Conservation (phyloP, 345 rosid genomes). For the Cochlearia excelsa region DNA sequence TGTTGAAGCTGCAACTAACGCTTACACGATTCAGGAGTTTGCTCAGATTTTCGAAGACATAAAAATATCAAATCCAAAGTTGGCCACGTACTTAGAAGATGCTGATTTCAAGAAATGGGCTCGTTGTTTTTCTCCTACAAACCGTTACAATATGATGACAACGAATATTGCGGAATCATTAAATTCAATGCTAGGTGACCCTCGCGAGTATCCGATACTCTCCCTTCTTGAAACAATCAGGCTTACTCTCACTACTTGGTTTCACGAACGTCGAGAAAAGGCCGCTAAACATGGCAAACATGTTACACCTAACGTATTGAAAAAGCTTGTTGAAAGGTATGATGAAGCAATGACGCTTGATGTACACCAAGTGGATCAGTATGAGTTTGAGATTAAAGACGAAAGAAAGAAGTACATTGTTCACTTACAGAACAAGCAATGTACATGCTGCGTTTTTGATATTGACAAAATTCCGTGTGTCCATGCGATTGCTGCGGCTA, state of each 20-base stretch:
- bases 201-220: neutral
- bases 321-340: neutral
- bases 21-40: no score
- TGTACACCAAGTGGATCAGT: neutral
- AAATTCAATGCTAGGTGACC: neutral
- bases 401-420: no score
- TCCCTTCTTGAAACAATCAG: neutral
- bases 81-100: no score
- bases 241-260: neutral
- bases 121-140: no score
- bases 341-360: neutral
- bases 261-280: neutral
- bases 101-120: no score
- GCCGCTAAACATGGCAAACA: neutral
- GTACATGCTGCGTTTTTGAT: neutral
- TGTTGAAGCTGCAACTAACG: no score
- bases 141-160: neutral
- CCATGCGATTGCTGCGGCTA: neutral
- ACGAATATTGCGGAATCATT: neutral
- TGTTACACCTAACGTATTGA: neutral
- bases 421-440: neutral
- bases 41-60: no score
- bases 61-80: no score
- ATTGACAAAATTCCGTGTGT: neutral
- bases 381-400: conserved; percentile 1